Base-by-base conservation (phyloP, 1,139 yeast genomes). In the Entelexis sorbosivorans region DNA sequence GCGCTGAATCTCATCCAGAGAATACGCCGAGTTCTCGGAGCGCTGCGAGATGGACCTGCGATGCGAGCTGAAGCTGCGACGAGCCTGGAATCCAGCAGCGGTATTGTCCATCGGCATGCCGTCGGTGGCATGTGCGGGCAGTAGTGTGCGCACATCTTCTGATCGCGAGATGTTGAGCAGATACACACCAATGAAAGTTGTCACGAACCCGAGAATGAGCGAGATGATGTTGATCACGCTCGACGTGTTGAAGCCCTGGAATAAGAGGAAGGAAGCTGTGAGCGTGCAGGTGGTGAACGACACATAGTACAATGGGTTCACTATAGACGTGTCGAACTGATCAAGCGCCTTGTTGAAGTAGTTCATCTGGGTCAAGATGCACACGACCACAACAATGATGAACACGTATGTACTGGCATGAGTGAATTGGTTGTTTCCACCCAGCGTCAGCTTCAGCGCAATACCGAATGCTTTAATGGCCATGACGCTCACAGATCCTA, bases 401-500 rank as follows among this genome's bases (percentile, higher is more conserved):
- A 87, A 87, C 54, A 88, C 73, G 63, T 87, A 87, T 0, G 96
- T 87, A 33, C 93, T 82, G 3, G 83, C 73, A 62, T 86, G 93
- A 2, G 87, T 77, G 67, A 87, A 85, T 71, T 87, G 96, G 67
- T 88, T 87, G 68, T 81, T 84, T n/a, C 96, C 96, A 38, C 79
- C 73, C 44, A 87, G 73, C 0, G 96, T 86, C 62, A 87, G 75
- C 68, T 87, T 87, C 61, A 87, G 73, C 1, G 96, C 96, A 63
- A 87, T 84, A 35, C 96, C 96, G 69, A 87, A 87, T 0, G 95
- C 96, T 70, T 87, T 87, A 67, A 87, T 87, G 38, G 94, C 75
- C 86, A 89, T 88, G 50, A 87, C 95, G 3, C 94, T 82, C 51
- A 87, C 83, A 2, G 95, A 85, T 4, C 96, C 96, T 51, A 86